phyloP scores from a whole-genome alignment of 2,329 filamentous ascomycete genomes.

The Didymella pinodella region DNA sequence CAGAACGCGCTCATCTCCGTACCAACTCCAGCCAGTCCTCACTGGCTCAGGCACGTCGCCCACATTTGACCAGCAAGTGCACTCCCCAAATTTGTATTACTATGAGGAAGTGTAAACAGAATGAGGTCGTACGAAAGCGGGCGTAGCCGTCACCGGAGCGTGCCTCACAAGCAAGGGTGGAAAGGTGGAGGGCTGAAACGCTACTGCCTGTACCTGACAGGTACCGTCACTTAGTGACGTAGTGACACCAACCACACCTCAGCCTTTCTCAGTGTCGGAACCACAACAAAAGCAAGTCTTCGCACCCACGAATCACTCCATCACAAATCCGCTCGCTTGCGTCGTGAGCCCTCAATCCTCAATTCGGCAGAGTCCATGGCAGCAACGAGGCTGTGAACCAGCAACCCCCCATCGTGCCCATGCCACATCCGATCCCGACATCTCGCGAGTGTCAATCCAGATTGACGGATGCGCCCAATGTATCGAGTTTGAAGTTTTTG shows the following conservation, averaged over 20 bases:
- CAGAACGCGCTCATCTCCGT: conserved; percentile 14
- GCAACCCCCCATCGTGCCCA: conserved; percentile 1
- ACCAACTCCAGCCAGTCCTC: not conserved
- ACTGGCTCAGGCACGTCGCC: not conserved
- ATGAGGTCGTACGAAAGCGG: conserved; percentile 14
- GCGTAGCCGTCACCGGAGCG: conserved; percentile 9
- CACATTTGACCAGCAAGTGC: not conserved
- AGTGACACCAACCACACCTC: conserved; percentile 6
- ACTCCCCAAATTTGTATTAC: not conserved
- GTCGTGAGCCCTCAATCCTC: not conserved
- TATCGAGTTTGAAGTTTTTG: not conserved
- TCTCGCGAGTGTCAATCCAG: not conserved
- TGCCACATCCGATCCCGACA: conserved; percentile 8
- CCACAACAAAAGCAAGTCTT: conserved; percentile 13
- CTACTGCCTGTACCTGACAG: conserved; percentile 16
- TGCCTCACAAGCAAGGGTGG: conserved; percentile 16
- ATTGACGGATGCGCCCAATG: not conserved
- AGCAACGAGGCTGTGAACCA: conserved; percentile 16
- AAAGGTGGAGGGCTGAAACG: conserved; percentile 15
- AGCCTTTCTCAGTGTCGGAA: conserved; percentile 11
- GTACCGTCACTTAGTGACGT: conserved; percentile 13
- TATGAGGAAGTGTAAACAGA: conserved; percentile 1
- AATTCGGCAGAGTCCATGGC: not conserved
- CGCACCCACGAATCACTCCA: not conserved
- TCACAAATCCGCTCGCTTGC: conserved; percentile 9